Percentiles rank a stretch among this genome's conserved stretches.
Conservation (phyloP, 352 stramenopile species). For the Phytophthora cactorum region DNA sequence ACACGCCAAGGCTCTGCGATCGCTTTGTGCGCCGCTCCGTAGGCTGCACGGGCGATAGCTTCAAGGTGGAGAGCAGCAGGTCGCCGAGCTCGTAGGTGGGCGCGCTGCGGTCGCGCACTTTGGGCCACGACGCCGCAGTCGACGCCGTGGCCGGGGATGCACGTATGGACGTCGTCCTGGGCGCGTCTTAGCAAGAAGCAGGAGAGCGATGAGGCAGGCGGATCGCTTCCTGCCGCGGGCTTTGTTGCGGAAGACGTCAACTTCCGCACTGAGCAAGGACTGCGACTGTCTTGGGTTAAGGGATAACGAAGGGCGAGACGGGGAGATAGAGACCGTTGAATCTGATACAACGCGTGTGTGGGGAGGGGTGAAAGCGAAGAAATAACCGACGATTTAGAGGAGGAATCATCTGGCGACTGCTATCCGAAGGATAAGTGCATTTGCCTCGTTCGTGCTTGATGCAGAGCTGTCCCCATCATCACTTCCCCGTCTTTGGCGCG, state of each 20-base stretch:
- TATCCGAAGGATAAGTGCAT: slow-evolving; percentile 4
- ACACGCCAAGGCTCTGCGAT: slow-evolving; percentile 34
- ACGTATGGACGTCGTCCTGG: slow-evolving; percentile 14
- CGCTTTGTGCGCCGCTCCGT: slow-evolving; percentile 8
- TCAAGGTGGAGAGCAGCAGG: slow-evolving; percentile 49
- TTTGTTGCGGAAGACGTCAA: slow-evolving; percentile 15
- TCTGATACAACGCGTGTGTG: slow-evolving; percentile 3
- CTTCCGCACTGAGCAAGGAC: slow-evolving; percentile 24
- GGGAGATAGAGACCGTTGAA: neutral
- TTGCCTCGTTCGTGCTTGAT: neutral
- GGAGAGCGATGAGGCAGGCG: neutral
- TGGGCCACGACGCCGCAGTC: slow-evolving; percentile 15
- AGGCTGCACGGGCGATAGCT: slow-evolving; percentile 16
- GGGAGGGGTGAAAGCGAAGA: slow-evolving; percentile 6
- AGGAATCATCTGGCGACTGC: neutral
- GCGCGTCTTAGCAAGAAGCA: neutral
- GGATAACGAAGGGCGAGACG: neutral
- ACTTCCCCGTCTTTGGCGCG: slow-evolving; percentile 7
- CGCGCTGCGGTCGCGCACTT: slow-evolving; percentile 15
- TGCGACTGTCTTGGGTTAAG: neutral
- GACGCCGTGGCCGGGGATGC: neutral
- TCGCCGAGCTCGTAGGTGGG: slow-evolving; percentile 60
- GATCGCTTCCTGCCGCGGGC: neutral
- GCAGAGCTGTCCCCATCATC: slow-evolving; percentile 10
- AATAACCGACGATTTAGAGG: slow-evolving; percentile 10